These are phyloP conservation scores for Trichoderma sp. DNA, from an alignment of 2,329 filamentous ascomycete genomes.

Conservation along the genomic window DNA sequence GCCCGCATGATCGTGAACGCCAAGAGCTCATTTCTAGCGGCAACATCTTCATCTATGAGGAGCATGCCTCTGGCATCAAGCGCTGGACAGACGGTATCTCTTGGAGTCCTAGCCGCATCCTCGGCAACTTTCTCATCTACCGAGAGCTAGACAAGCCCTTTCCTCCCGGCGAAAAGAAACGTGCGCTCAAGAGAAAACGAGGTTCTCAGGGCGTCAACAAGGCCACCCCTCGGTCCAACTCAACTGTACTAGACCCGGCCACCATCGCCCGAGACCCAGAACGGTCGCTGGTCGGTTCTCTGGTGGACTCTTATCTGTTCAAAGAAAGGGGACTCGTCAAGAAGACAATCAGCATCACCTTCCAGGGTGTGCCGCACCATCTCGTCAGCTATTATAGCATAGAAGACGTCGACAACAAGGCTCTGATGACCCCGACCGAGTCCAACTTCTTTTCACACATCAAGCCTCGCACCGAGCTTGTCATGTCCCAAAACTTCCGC, in stretches of 20 bases:
- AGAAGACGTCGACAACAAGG: slow-evolving; percentile 70
- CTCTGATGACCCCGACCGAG: slow-evolving; percentile 59
- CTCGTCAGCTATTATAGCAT: slow-evolving; percentile 87
- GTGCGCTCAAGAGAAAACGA: slow-evolving; percentile 70
- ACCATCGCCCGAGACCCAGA: slow-evolving; percentile 35
- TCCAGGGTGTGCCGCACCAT: slow-evolving; percentile 75
- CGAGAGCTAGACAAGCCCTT: slow-evolving; percentile 78
- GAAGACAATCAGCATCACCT: slow-evolving; percentile 85
- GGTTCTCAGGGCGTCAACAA: slow-evolving; percentile 41
- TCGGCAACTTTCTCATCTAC: slow-evolving; percentile 84
- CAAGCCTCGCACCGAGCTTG: slow-evolving; percentile 58
- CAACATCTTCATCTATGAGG: slow-evolving; percentile 88
- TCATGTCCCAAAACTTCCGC: slow-evolving; percentile 66
- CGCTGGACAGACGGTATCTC: slow-evolving; percentile 90
- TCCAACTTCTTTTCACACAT: slow-evolving; percentile 44
- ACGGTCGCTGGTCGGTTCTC: slow-evolving; percentile 67
- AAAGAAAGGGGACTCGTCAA: slow-evolving; percentile 82
- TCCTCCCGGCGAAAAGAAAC: slow-evolving; percentile 81
- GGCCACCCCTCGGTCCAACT: slow-evolving; percentile 31
- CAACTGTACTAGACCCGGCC: slow-evolving; percentile 23
- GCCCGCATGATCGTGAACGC: slow-evolving; percentile 84
- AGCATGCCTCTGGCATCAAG: slow-evolving; percentile 87
- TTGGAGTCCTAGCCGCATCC: slow-evolving; percentile 86
- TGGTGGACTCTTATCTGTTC: slow-evolving; percentile 89
- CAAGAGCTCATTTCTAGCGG: slow-evolving; percentile 77